Base-by-base conservation (phyloP, 805 yeast genomes). In the Pichia ethanolica region DNA sequence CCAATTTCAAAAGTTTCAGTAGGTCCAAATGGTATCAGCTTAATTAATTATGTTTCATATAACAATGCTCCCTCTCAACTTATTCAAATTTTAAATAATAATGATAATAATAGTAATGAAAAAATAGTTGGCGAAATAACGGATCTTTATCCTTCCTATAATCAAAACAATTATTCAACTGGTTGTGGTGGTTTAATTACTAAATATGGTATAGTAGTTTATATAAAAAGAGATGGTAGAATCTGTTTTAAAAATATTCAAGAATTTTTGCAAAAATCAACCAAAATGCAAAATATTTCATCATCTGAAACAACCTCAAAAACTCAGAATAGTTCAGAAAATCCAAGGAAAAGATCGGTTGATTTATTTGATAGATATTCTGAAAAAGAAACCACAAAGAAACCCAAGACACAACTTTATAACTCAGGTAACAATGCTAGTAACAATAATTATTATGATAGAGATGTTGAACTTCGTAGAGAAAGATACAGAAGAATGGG, bases 1-100 rank as follows among this genome's bases (percentile, higher is more conserved):
- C 54, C 56, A 12, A 45, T 53, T 13, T 37, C 48, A 3, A 34
- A 37, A 14, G 47, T 53, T 7, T 51, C 50, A n/a, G 11, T 48
- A 5, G 52, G 46, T 14, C 42, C 42, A 4, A 33, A 14, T 5
- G 27, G 38, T 7, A 36, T 36, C 8, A 14, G 13, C 13, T 42
- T 49, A 14, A 28, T 45, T 4, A 28, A 44, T 3, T 49, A 45
- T 41, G 14, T 40, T 26, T 30, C 36, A 26, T 43, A 28, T 13
- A 33, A 14, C 8, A 45, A 41, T 34, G 52, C 45, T 20, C 28
- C 34, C 6, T 43, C 52, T 4, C 38, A 35, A 27, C 26, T 45
- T 10, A 26, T 49, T 7, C 46, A 41, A 39, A 47, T 42, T 3
- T 9, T 9, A 30, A 9, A 30, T 30, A 30, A 30, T 30, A 12